These are phyloP conservation scores for Candida maesae DNA, from an alignment of 805 yeast genomes.

Conservation along the genomic window DNA sequence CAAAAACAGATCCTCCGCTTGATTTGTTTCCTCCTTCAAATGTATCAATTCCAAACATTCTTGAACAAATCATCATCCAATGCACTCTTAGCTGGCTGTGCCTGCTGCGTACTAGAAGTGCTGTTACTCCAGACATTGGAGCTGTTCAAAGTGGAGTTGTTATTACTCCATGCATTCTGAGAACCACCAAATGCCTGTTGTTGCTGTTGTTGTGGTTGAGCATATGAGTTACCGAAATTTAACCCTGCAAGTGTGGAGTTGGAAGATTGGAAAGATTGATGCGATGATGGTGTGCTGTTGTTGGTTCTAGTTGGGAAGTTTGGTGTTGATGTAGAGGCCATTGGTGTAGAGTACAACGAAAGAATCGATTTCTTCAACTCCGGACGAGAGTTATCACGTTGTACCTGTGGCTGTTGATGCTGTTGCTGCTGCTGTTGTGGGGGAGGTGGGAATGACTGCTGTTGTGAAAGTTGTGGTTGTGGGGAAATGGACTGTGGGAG, in stretches of 20 bases:
- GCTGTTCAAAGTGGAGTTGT: not conserved
- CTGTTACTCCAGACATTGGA: slow-evolving; percentile 9
- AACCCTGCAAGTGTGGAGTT: slow-evolving; percentile 10
- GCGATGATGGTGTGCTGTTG: slow-evolving; percentile 3
- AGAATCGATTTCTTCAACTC: slow-evolving; percentile 90
- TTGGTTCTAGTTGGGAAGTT: slow-evolving; percentile 15
- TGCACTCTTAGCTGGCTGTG: slow-evolving; percentile 11
- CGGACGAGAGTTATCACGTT: slow-evolving; percentile 46
- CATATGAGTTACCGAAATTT: slow-evolving; percentile 9
- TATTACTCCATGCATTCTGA: slow-evolving; percentile 10
- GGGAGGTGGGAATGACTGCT: slow-evolving; percentile 2
- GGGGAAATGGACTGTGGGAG: slow-evolving; percentile 8
- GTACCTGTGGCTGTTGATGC: slow-evolving; percentile 11
- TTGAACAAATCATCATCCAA: slow-evolving; percentile 65
- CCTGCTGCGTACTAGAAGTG: slow-evolving; percentile 1
- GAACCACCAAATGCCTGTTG: slow-evolving; percentile 1
- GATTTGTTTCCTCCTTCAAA: too few relatives aligned
- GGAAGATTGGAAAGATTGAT: slow-evolving; percentile 12
- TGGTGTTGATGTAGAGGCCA: slow-evolving; percentile 23
- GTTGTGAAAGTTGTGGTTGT: slow-evolving; percentile 9
- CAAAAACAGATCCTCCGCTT: too few relatives aligned
- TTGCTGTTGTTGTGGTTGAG: slow-evolving; percentile 6
- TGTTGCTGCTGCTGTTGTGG: slow-evolving; percentile 17
- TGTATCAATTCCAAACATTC: slow-evolving; percentile 68
- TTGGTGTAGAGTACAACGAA: slow-evolving; percentile 73